phyloP scores from a whole-genome alignment of 1,139 yeast species.

The Fermentozyma sake region DNA sequence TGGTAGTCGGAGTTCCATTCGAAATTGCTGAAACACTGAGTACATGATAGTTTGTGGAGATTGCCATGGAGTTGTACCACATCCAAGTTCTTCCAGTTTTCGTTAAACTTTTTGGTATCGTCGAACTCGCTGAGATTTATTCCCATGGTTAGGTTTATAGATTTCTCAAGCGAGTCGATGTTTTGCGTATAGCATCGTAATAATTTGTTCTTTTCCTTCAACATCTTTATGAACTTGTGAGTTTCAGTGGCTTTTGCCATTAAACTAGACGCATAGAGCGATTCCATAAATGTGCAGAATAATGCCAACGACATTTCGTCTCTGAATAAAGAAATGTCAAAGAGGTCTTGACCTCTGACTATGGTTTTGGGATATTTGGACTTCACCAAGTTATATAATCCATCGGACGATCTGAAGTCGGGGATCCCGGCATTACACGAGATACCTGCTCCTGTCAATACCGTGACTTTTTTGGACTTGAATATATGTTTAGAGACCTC shows the following conservation, averaged over 20 bases:
- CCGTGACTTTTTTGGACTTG: conserved; percentile 48
- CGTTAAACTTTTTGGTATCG: conserved; percentile 24
- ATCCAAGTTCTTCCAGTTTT: conserved; percentile 59
- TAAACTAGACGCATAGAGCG: conserved; percentile 57
- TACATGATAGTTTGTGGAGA: conserved; percentile 68
- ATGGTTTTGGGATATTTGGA: conserved; percentile 56
- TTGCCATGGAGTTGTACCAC: conserved; percentile 92
- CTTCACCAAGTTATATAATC: conserved; percentile 74
- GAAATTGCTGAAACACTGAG: conserved; percentile 55
- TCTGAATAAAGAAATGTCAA: conserved; percentile 77
- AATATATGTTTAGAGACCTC: conserved; percentile 41
- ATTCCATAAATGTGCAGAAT: conserved; percentile 80
- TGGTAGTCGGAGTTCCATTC: conserved; percentile 59
- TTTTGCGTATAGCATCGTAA: conserved; percentile 83
- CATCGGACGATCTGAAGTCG: conserved; percentile 82
- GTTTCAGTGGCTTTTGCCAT: conserved; percentile 78
- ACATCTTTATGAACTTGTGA: conserved; percentile 66
- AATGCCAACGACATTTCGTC: conserved; percentile 57
- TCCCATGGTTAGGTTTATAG: conserved; percentile 42
- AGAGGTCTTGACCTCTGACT: conserved; percentile 82
- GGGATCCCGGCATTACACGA: conserved; percentile 97
- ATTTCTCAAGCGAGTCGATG: conserved; percentile 47
- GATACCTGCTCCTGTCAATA: conserved; percentile 91
- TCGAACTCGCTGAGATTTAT: conserved; percentile 30
- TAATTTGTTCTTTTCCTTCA: conserved; percentile 64